phyloP scores from a whole-genome alignment of 2,329 filamentous ascomycete genomes.

The Helicocarpus griseus region DNA sequence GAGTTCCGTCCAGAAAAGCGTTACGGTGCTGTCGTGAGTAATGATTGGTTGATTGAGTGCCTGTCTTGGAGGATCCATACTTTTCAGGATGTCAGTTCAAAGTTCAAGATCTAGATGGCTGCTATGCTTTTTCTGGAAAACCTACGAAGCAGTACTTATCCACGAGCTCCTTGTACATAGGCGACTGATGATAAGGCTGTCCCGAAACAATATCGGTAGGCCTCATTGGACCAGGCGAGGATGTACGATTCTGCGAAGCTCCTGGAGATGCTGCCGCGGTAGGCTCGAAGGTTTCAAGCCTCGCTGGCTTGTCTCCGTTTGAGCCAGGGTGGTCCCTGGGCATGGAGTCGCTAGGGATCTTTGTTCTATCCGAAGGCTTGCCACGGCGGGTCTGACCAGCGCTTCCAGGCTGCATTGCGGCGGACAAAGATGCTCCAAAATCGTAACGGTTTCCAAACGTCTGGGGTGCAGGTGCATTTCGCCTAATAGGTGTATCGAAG shows the following conservation, averaged over 20 bases:
- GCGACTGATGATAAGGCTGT: constrained; percentile 66
- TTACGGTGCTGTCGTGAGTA: background rate
- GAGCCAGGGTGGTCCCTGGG: constrained; percentile 7
- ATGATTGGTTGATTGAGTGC: constrained; percentile 11
- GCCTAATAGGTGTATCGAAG: constrained; percentile 44
- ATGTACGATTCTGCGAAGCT: background rate
- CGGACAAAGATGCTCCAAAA: constrained; percentile 82
- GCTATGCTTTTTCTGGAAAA: constrained; percentile 30
- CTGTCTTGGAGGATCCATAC: constrained; percentile 9
- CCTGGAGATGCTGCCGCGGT: background rate
- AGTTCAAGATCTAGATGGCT: background rate
- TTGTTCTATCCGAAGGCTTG: constrained; percentile 48
- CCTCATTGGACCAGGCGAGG: background rate
- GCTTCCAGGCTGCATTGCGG: constrained; percentile 58
- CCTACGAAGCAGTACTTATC: constrained; percentile 99
- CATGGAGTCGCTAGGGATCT: constrained; percentile 47
- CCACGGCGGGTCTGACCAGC: constrained; percentile 47
- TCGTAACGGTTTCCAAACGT: constrained; percentile 92
- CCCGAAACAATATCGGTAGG: constrained; percentile 27
- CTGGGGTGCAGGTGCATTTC: constrained; percentile 46
- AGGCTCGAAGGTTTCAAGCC: background rate
- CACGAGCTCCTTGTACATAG: constrained; percentile 91
- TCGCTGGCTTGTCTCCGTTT: background rate
- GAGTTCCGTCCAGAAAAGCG: background rate
- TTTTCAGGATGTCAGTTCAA: background rate